Base-by-base conservation (phyloP, 768 basidiomycete genomes). In the Podaxis sp. region DNA sequence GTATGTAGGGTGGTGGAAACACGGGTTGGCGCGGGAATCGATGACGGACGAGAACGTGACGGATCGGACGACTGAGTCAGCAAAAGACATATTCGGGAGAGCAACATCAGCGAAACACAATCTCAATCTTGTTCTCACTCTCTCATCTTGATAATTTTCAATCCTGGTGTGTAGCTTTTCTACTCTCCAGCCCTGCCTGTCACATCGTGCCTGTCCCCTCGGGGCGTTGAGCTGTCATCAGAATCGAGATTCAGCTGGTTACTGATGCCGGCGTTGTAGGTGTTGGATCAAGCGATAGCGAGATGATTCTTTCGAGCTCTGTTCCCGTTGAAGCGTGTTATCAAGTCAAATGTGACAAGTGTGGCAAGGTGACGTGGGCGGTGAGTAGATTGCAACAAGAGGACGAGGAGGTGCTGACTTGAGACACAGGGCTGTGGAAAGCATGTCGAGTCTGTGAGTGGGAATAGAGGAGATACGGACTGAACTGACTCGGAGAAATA, bases 361-460 rank as follows among this genome's bases (percentile, higher is more conserved):
- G 90, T 72, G 80, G 81, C 55, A 91, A 90, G 80, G 84, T 76
- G 26, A 90, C 87, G 20, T 91, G 90, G 90, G 78, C 71, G 77
- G 90, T 90, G 71, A 69, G 82, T 74, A 59, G 46, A 67, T 48
- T 67, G 53, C 37, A 64, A 12, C 10, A 46, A 40, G 56, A 26
- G 44, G 40, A 36, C 46, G 33, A 50, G 30, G 22, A 28, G 46
- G 63, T 60, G 40, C 46, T 36, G 58, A 64, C 30, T 48, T 40
- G 44, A 58, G 56, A 57, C 57, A 67, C 77, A 91, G 90, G 90
- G 90, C 55, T 91, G 90, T 65, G 90, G 90, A 10, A 68, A 68
- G 62, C 90, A 91, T 73, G 83, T 82, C 70, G 85, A 89, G 57
- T 64, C 75, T 72, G 89, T 88, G 73, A 81, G 83, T 28, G 54